Base-by-base conservation (phyloP, 768 basidiomycete species). In the Macrolepiota dolichaula region DNA sequence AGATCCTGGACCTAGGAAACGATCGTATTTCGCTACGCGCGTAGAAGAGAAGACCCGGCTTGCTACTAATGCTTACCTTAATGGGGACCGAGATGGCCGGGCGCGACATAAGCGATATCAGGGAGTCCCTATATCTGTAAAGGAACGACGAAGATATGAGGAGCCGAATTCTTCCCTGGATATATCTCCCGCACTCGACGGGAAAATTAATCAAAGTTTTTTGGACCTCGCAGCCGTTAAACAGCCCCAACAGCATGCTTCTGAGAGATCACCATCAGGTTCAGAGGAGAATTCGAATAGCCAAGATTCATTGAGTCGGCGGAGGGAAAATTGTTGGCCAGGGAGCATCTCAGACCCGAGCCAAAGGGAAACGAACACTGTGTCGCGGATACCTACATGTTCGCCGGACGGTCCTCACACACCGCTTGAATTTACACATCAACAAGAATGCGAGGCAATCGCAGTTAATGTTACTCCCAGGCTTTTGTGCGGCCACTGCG, bases 11-110 rank as follows among this genome's bases (percentile, higher is more conserved):
- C 11, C 22, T 24, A 22, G 12, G 24, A 66, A 66, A 46, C 72
- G 70, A 19, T 74, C 79, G 19, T 74, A 75, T 3, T 82, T 85
- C 69, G 69, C 79, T 37, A 64, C 66, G 36, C 79, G 79, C 51
- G 76, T 80, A 4, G 76, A 78, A 58, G 75, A 80, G 55, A 82
- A 80, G 64, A 68, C 66, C 68, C 66, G 70, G 40, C 58, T 55
- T 24, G 36, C 36, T 25, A 54, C 52, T 9, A 52, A 42, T 15
- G 52, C 35, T n/a, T 61, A 49, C 13, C 44, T 55, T 12, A 47
- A 37, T 11, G 53, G 53, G 36, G 46, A 38, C 24, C 36, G 36
- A 11, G 35, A 25, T 37, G 44, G 3, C 44, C 35, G 25, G 10
- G 17, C 25, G 19, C 52, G 12, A 17, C 32, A 35, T 32, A 12